These are phyloP conservation scores for Cnidoscolus chayamansa DNA, from an alignment of 441 rosid species.

Conservation along the genomic window DNA sequence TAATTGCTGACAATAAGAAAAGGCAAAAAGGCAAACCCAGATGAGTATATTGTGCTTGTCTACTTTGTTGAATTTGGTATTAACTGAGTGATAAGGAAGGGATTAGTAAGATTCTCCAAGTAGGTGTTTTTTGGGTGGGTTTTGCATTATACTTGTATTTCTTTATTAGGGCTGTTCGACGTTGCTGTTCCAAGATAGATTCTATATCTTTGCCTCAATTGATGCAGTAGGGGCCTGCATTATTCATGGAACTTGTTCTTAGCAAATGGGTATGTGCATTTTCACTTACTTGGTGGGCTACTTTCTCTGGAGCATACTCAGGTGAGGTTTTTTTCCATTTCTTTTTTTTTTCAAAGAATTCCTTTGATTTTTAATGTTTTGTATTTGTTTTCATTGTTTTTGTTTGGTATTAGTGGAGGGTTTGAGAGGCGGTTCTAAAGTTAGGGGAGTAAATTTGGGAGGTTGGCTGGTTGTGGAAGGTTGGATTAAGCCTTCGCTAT, in stretches of 20 bases:
- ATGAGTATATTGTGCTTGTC: constrained; percentile 34
- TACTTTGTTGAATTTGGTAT: constrained; percentile 45
- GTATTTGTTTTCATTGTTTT: not conserved
- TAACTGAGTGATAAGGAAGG: constrained; percentile 44
- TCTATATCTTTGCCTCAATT: constrained; percentile 26
- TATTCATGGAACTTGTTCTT: constrained; percentile 51
- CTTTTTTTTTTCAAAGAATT: not conserved
- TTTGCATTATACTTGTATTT: constrained; percentile 11
- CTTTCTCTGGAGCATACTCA: constrained; percentile 37
- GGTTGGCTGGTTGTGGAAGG: constrained; percentile 87
- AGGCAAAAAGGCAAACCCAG: not conserved
- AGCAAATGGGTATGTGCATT: constrained; percentile 52
- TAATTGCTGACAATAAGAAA: constrained; percentile 2
- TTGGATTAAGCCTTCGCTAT: constrained; percentile 80
- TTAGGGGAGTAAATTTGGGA: constrained; percentile 72
- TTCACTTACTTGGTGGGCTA: constrained; percentile 39
- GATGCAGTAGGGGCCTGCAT: constrained; percentile 36
- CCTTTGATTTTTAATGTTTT: not conserved
- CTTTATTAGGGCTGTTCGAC: constrained; percentile 18
- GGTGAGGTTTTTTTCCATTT: constrained; percentile 29
- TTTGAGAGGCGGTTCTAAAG: constrained; percentile 50
- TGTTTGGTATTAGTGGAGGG: constrained; percentile 50
- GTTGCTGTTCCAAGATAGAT: constrained; percentile 24
- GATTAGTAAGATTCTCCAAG: constrained; percentile 34
- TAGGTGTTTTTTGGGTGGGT: not conserved